Evolutionary conservation across 805 yeast species (phyloP), one percentile per base, ranked within the genome.

Genomic region (Candida alai): DNA sequence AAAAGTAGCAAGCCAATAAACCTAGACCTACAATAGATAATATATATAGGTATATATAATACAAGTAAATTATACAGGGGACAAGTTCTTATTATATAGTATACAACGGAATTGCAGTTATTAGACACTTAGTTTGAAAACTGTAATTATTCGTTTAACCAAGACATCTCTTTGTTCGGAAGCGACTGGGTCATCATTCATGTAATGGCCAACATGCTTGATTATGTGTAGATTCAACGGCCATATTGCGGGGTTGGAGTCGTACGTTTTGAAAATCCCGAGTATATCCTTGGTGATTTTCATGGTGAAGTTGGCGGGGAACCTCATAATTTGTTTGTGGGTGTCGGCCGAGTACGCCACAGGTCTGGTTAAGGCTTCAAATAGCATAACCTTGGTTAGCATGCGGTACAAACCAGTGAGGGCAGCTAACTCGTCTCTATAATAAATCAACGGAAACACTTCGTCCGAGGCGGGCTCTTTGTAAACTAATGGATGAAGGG

Each of bases 211-310:
- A 11, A 51, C 63, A 20, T 52, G 55, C 15, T 62, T 45, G 13
- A 62, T 39, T 1, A 58, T 51, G 36, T 63, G 68, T 12, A 61
- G 49, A 37, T 52, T 58, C 18, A 57, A 52, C 1, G 68, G 54
- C 68, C 68, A 62, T 19, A 65, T 44, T 19, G 40, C 36, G 23
- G 49, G 24, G 38, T 59, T 63, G 10, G 48, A 35, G 23, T 63
- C 66, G 35, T 65, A 65, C 2, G 68, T 59, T 34, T 51, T 52
- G 44, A 65, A 39, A 19, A 65, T 62, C 2, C 70, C 71, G 23
- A 64, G 49, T 6, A 62, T 48, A 22, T 64, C 69, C 35, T 51
- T 52, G 14, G 68, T 59, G 13, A 60, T 29, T 12, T 49, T 46
- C 20, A 52, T 51, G 6, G 44, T 39, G 35, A 51, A 56, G 19